Evolutionary conservation across 2,329 filamentous ascomycete genomes (phyloP).

Genomic region (Microsporum audouinii): DNA sequence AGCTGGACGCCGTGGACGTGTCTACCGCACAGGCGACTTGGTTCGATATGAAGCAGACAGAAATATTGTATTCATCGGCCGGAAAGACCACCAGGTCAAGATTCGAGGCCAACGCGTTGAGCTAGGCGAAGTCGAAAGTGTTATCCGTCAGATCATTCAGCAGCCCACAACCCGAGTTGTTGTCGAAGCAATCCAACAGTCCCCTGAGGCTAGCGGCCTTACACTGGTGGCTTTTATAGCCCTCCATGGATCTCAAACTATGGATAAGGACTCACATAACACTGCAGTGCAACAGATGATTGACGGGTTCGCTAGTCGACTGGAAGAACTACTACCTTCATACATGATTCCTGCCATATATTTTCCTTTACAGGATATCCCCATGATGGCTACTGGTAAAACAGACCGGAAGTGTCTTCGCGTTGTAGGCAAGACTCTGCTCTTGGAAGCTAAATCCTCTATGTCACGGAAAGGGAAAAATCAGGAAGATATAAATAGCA

Average conservation of each 20-base stretch:
- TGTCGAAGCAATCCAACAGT: background rate
- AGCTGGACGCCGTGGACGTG: conserved; percentile 2
- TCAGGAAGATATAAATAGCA: background rate
- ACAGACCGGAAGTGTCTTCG: conserved; percentile 4
- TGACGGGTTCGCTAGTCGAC: background rate
- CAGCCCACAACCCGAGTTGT: background rate
- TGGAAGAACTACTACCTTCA: background rate
- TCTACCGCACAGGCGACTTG: conserved; percentile 17
- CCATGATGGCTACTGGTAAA: conserved; percentile 5
- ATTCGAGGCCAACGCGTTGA: conserved; percentile 73
- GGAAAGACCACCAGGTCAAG: conserved; percentile 55
- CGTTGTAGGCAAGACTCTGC: background rate
- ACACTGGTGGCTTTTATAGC: conserved; percentile 34
- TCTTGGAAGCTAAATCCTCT: background rate
- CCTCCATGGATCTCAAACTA: background rate
- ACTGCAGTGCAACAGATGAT: background rate
- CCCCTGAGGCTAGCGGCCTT: no score
- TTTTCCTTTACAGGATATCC: background rate
- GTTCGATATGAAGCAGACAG: conserved; percentile 18
- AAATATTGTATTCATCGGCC: conserved; percentile 13
- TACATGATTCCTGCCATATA: conserved; percentile 7
- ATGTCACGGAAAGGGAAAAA: background rate
- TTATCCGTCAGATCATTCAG: background rate
- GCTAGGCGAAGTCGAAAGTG: conserved; percentile 70
- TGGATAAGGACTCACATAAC: background rate